These are phyloP conservation scores for Syzygium oleosum DNA, from an alignment of 345 rosid species.

Conservation along the genomic window DNA sequence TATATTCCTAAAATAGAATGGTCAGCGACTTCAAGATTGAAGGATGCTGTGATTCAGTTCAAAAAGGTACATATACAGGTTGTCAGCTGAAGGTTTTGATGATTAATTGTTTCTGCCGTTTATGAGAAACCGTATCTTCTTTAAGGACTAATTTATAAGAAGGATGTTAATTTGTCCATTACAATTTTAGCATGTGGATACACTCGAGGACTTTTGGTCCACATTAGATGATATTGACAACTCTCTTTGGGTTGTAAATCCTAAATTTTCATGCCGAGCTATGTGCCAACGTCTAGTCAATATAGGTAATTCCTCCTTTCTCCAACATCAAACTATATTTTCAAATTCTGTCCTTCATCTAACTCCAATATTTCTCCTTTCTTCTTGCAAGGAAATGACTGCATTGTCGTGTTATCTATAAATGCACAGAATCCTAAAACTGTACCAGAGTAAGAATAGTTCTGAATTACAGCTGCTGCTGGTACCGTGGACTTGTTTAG, in stretches of 20 bases:
- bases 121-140: background rate
- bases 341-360: background rate
- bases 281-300: conserved; percentile 30
- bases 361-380: background rate
- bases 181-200: conserved; percentile 49
- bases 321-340: background rate
- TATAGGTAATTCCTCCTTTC: conserved; percentile 31
- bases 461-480: background rate
- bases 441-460: conserved; percentile 60
- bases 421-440: conserved; percentile 44
- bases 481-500: background rate
- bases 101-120: background rate
- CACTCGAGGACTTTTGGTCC: conserved; percentile 67
- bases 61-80: conserved; percentile 27
- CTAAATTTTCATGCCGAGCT: conserved; percentile 37
- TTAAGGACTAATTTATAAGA: background rate
- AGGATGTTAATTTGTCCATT: background rate
- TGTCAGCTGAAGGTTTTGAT: background rate
- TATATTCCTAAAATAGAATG: conserved; percentile 45
- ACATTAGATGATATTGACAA: conserved; percentile 68
- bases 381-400: conserved; percentile 39
- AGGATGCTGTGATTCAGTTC: conserved; percentile 55
- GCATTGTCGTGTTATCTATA: conserved; percentile 41
- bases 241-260: conserved; percentile 46
- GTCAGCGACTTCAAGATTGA: conserved; percentile 51